These are phyloP conservation scores for Wickerhamiella brachini DNA, from an alignment of 805 yeast genomes.

Conservation along the genomic window DNA sequence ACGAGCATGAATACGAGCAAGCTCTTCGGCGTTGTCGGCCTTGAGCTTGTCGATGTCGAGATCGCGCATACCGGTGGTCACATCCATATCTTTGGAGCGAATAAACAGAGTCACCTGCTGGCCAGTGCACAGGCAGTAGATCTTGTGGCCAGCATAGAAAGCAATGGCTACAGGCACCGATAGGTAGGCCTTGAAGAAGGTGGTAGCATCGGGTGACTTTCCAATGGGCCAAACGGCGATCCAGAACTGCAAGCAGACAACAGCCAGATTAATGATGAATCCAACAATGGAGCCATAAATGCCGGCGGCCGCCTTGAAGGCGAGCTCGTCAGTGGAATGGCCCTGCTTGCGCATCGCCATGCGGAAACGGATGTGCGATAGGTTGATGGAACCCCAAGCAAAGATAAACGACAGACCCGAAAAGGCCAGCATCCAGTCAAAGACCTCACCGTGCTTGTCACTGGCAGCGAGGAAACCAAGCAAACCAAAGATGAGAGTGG, in stretches of 20 bases:
- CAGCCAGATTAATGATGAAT: slow-evolving; percentile 33
- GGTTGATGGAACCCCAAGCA: slow-evolving; percentile 66
- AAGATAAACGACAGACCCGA: slow-evolving; percentile 66
- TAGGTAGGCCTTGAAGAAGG: slow-evolving; percentile 42
- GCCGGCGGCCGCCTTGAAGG: slow-evolving; percentile 47
- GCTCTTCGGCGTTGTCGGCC: not conserved
- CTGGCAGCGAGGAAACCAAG: slow-evolving; percentile 53
- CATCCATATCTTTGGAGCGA: slow-evolving; percentile 38
- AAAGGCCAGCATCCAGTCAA: slow-evolving; percentile 61
- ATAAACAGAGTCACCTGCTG: slow-evolving; percentile 25
- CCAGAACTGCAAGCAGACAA: slow-evolving; percentile 55
- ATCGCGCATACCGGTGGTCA: slow-evolving; percentile 50
- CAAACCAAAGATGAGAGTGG: slow-evolving; percentile 36
- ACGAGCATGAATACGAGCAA: not conserved
- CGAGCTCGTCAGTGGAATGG: slow-evolving; percentile 44
- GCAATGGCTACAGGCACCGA: slow-evolving; percentile 32
- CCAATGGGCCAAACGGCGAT: slow-evolving; percentile 44
- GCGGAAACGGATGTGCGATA: slow-evolving; percentile 57
- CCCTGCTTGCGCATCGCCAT: slow-evolving; percentile 49
- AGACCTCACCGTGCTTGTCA: slow-evolving; percentile 35
- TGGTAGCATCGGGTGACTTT: slow-evolving; percentile 23
- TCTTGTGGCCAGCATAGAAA: slow-evolving; percentile 39
- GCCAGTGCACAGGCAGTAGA: slow-evolving; percentile 27
- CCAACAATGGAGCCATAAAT: slow-evolving; percentile 47
- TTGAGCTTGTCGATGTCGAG: slow-evolving; percentile 11